Evolutionary conservation across 2,329 filamentous ascomycete genomes (phyloP), one percentile per base, ranked within the genome.

Genomic region (Trichoderma sp.): DNA sequence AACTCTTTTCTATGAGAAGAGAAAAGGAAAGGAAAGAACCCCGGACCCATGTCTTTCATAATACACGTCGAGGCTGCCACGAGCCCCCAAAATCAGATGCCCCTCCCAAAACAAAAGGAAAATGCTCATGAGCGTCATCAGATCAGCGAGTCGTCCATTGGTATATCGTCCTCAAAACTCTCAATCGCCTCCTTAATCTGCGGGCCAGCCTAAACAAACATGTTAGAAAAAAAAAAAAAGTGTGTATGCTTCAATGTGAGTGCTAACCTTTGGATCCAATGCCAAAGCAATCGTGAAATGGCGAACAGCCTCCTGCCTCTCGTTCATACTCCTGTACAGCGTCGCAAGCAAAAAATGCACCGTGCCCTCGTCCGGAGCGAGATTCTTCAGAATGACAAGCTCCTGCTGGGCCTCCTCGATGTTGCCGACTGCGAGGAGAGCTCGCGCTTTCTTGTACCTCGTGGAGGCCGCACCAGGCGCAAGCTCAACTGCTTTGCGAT

Each of bases 121-220:
- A 69, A 70, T 71, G 69, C 66, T 72, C 71, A 67, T 75, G 72
- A 65, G 70, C 67, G 69, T 84, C 77, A 85, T 78, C 78, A 79
- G 78, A 86, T 85, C 82, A 87, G 86, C 67, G 84, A 87, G 74
- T 88, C 85, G 68, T 88, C 85, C 77, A 91, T 87, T 64, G 88
- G 85, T 65, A 91, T 88, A 67, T 91, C 89, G 64, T 93, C 89
- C 72, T 96, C 92, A 65, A 98, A 85, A 71, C 89, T 90, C 80
- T 98, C 94, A 80, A 99, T 97, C 19, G 92, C 93, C 75, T 97
- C 93, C 78, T 98, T 99, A 78, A 99, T 97, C 76, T 93, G 90
- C 68, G 91, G 90, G 69, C 92, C 93, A 71, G 94, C 92, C 93
- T 97, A 70, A 15, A 14, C 14, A 48, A n/a, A n/a, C 26, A 6